Conservation (phyloP, 192 early-diverging fungal species). For the Coemansia sp. region DNA sequence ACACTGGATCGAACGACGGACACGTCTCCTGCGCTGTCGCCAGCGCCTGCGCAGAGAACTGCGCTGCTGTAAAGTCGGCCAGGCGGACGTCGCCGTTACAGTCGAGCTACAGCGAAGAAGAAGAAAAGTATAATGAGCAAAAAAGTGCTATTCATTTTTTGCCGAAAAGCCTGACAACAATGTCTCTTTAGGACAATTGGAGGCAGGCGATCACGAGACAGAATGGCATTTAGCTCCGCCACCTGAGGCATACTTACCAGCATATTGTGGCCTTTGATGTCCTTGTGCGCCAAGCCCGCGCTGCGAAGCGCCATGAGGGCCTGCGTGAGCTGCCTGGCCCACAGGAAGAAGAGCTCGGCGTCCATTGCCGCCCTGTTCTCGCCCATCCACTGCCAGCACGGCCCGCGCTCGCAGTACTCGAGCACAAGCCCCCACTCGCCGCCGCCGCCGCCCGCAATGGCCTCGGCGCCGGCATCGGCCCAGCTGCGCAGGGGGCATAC, state of each 20-base stretch:
- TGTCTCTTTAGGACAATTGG: not conserved
- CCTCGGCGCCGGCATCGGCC: constrained; percentile 26
- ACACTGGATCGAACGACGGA: constrained; percentile 22
- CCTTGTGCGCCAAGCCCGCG: constrained; percentile 58
- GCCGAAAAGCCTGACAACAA: not conserved
- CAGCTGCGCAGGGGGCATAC: constrained; percentile 22
- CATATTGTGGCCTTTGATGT: constrained; percentile 65
- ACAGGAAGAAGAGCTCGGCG: constrained; percentile 54
- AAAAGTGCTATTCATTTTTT: not conserved
- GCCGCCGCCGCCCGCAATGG: constrained; percentile 12
- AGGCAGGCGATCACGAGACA: not conserved
- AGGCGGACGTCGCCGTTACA: constrained; percentile 41
- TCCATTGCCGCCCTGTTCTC: constrained; percentile 40
- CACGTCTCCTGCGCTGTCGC: constrained; percentile 20
- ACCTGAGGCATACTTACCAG: constrained; percentile 35
- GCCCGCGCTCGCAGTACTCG: constrained; percentile 58
- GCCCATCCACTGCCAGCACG: constrained; percentile 60
- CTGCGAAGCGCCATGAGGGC: constrained; percentile 56
- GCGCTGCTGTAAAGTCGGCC: constrained; percentile 53
- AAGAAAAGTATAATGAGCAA: not conserved
- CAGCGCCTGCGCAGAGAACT: constrained; percentile 36
- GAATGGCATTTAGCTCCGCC: constrained; percentile 7
- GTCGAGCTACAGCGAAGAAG: constrained; percentile 32
- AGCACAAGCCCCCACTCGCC: constrained; percentile 56
- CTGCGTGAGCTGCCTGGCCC: constrained; percentile 57